These are phyloP conservation scores for Lippia alba DNA, from an alignment of 305 asterid species.

Conservation along the genomic window DNA sequence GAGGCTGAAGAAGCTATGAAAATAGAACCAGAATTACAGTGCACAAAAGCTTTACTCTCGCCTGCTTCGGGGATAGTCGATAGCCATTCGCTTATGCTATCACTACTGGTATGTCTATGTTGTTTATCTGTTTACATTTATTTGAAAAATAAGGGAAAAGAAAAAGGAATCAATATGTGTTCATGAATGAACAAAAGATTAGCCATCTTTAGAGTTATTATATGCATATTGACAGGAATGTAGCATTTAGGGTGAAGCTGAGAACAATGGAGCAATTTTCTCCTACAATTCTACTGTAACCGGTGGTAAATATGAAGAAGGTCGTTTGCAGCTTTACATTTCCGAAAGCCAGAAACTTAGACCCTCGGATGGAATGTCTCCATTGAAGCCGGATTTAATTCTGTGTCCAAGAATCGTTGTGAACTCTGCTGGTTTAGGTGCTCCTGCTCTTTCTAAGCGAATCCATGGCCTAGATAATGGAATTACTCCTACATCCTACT, in stretches of 20 bases:
- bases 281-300: slow-evolving; percentile 65
- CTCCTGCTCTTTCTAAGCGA: slow-evolving; percentile 63
- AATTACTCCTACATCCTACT: slow-evolving; percentile 55
- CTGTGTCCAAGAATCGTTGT: slow-evolving; percentile 72
- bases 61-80: slow-evolving; percentile 80
- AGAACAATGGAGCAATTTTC: slow-evolving; percentile 68
- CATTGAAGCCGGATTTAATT: slow-evolving; percentile 61
- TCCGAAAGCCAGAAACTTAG: slow-evolving; percentile 56
- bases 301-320: slow-evolving; percentile 64
- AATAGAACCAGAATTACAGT: slow-evolving; percentile 70
- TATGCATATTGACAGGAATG: slow-evolving; percentile 54
- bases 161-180: background rate
- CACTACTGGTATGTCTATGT: slow-evolving; percentile 58
- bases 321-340: slow-evolving; percentile 55
- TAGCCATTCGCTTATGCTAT: slow-evolving; percentile 76
- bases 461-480: slow-evolving; percentile 47
- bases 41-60: slow-evolving; percentile 72
- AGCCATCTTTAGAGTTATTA: slow-evolving; percentile 44
- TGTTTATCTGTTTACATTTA: too few species aligned
- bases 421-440: slow-evolving; percentile 81
- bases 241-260: slow-evolving; percentile 90
- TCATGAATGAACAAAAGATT: background rate
- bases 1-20: slow-evolving; percentile 62
- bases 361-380: slow-evolving; percentile 47
- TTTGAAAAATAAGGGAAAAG: background rate